Evolutionary conservation across 78 protist species (phyloP).

Genomic region (Bodo saltans): DNA sequence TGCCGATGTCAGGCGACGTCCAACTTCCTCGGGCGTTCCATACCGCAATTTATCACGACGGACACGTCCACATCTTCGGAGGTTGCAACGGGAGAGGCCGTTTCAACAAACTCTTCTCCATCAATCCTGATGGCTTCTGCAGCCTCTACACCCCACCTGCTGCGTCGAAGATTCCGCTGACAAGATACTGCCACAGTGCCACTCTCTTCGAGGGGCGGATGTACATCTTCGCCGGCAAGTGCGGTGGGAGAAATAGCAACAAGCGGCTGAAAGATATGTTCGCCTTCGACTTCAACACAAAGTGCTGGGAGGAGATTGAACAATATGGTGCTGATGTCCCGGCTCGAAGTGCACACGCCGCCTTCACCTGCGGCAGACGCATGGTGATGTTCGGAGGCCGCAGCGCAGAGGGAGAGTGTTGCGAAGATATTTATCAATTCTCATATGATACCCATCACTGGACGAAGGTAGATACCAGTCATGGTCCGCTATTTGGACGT

Average conservation of each 20-base stretch:
- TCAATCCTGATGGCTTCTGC: not conserved
- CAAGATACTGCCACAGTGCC: slow-evolving; percentile 28
- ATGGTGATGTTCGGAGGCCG: slow-evolving; percentile 37
- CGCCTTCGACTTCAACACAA: not conserved
- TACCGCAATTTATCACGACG: not conserved
- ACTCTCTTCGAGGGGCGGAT: not conserved
- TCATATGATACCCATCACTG: not conserved
- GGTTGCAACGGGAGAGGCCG: slow-evolving; percentile 28
- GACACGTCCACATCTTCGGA: not conserved
- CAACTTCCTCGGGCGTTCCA: slow-evolving; percentile 24
- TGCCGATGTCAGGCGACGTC: not conserved
- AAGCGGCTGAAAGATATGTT: slow-evolving; percentile 5
- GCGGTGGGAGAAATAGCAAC: slow-evolving; percentile 14
- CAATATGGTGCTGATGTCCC: not conserved
- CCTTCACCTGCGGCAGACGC: slow-evolving; percentile 6
- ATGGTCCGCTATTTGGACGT: not conserved
- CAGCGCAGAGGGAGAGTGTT: slow-evolving; percentile 1
- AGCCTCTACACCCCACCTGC: not conserved
- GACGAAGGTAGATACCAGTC: not conserved
- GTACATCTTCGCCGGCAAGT: slow-evolving; percentile 34
- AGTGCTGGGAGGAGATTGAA: not conserved
- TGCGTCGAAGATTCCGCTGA: not conserved
- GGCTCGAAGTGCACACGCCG: slow-evolving; percentile 17
- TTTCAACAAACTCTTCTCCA: not conserved
- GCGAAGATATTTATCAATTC: slow-evolving; percentile 11